Percentiles rank a stretch among this genome's conserved stretches.
Conservation (phyloP, 441 rosid species). For the Melastoma candidum region DNA sequence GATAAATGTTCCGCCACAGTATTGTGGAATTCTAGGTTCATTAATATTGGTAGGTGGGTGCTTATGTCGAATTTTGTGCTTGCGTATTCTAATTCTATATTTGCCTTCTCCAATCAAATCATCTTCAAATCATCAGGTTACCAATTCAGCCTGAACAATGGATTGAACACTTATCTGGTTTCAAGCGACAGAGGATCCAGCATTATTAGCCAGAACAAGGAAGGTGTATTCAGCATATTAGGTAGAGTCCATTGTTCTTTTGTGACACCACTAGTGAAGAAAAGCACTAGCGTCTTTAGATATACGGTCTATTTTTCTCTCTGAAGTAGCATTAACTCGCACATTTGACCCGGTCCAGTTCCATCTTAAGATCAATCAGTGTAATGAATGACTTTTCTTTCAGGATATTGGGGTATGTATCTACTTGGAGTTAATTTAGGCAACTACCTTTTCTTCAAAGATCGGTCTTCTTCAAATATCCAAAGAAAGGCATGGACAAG, state of each 20-base stretch:
- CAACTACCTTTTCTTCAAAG: slow-evolving; percentile 49
- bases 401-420: slow-evolving; percentile 88
- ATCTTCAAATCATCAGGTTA: slow-evolving; percentile 45
- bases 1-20: slow-evolving; percentile 47
- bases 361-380: neutral
- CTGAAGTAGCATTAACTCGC: neutral
- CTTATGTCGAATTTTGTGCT: slow-evolving; percentile 9
- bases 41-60: slow-evolving; percentile 48
- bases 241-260: slow-evolving; percentile 23
- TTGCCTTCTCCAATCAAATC: slow-evolving; percentile 9
- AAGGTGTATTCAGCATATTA: slow-evolving; percentile 73
- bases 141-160: slow-evolving; percentile 55
- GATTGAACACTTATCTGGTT: slow-evolving; percentile 61
- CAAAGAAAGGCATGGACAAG: slow-evolving; percentile 44
- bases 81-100: slow-evolving; percentile 2
- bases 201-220: slow-evolving; percentile 78
- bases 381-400: slow-evolving; percentile 13
- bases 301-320: too few species aligned
- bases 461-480: slow-evolving; percentile 16
- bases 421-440: slow-evolving; percentile 77
- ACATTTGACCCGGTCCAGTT: neutral
- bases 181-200: slow-evolving; percentile 58
- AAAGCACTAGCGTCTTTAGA: too few species aligned
- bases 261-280: too few species aligned
- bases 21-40: slow-evolving; percentile 67